A percentile compares a stretch with the other conserved stretches of the same genome.
These are phyloP conservation scores for Artemisia tridentata DNA, from an alignment of 129 eudicot genomes.

Conservation along the genomic window DNA sequence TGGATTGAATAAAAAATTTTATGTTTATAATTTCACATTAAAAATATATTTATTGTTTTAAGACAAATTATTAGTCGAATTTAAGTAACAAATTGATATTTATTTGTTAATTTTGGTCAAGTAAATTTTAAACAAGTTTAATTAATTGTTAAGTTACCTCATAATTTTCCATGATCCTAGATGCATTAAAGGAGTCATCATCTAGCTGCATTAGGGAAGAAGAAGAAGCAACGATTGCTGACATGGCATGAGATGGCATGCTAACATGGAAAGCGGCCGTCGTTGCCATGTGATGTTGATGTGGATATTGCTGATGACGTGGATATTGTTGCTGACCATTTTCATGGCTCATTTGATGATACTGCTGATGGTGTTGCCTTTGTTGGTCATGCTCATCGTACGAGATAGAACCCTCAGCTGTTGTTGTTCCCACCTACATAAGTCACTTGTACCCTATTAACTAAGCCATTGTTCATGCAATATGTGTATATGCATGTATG, in stretches of 20 bases:
- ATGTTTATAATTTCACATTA: no score
- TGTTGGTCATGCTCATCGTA: slow-evolving; percentile 58
- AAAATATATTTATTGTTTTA: no score
- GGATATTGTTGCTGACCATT: slow-evolving; percentile 45
- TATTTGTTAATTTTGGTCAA: no score
- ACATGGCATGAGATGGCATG: slow-evolving; percentile 66
- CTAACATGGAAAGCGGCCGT: slow-evolving; percentile 67
- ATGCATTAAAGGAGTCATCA: slow-evolving; percentile 72
- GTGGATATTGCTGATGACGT: slow-evolving; percentile 49
- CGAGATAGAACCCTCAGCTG: slow-evolving; percentile 71
- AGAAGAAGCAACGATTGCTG: slow-evolving; percentile 59
- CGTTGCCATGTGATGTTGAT: slow-evolving; percentile 45
- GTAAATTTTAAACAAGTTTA: neutral
- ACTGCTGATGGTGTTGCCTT: slow-evolving; percentile 33
- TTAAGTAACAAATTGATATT: no score
- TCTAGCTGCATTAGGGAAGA: slow-evolving; percentile 60
- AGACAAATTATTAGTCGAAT: no score
- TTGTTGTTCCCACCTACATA: slow-evolving; percentile 60
- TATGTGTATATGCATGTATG: slow-evolving; percentile 7
- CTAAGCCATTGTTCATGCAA: slow-evolving; percentile 2
- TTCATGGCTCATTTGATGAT: slow-evolving; percentile 46
- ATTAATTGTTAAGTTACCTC: slow-evolving; percentile 46
- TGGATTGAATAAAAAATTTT: no score
- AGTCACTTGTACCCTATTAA: slow-evolving; percentile 7
- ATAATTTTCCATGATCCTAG: slow-evolving; percentile 64